A percentile compares a stretch with the other conserved stretches of the same genome.
These are phyloP conservation scores for Eremothecium coryli DNA, from an alignment of 1,139 yeast genomes.

Conservation along the genomic window DNA sequence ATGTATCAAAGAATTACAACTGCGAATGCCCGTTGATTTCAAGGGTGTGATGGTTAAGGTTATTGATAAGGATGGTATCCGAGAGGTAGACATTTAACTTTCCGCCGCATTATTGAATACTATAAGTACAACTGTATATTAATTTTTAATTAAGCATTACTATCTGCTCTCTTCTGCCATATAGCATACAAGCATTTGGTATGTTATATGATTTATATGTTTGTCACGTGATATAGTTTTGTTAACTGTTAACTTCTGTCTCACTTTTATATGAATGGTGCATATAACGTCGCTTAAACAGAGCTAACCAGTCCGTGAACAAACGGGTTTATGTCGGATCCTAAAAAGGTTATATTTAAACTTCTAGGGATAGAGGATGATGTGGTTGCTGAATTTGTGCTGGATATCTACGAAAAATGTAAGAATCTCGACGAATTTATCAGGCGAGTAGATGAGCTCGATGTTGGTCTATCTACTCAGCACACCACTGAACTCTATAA, in stretches of 20 bases:
- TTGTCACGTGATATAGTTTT: too few relatives aligned
- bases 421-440: conserved; percentile 11
- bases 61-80: conserved; percentile 65
- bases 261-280: too few relatives aligned
- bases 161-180: background rate
- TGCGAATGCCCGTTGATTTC: conserved; percentile 92
- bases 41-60: conserved; percentile 79
- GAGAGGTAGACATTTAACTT: conserved; percentile 36
- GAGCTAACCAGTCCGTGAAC: too few relatives aligned
- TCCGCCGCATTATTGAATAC: background rate
- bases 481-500: conserved; percentile 11
- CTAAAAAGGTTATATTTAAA: conserved; percentile 10
- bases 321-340: too few relatives aligned
- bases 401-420: conserved; percentile 15
- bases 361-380: conserved; percentile 22
- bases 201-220: background rate
- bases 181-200: background rate
- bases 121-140: background rate
- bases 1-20: conserved; percentile 71
- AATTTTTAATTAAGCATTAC: background rate
- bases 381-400: conserved; percentile 20
- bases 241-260: too few relatives aligned
- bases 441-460: conserved; percentile 11
- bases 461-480: conserved; percentile 12
- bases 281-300: too few relatives aligned